Evolutionary conservation across 139 green algal genomes (phyloP).

Genomic region (Chlamydomonas applanata): DNA sequence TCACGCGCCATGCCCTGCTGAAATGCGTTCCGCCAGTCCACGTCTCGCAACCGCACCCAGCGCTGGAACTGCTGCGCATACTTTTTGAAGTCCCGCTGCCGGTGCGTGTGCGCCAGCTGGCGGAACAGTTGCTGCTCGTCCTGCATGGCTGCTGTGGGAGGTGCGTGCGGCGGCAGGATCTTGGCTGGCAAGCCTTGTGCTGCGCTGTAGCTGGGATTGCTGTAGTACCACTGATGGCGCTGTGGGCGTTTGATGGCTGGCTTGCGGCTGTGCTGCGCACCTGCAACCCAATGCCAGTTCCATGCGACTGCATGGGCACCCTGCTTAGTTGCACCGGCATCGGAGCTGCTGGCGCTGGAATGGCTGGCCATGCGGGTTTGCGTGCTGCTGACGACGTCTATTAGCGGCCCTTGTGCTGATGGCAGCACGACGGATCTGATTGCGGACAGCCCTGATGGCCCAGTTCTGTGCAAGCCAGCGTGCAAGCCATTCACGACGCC

Average conservation of each 20-base stretch:
- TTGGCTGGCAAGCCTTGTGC: slow-evolving; percentile 17
- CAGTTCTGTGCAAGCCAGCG: no score
- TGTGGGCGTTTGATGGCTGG: slow-evolving; percentile 42
- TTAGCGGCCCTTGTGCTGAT: no score
- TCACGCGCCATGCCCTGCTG: slow-evolving; percentile 32
- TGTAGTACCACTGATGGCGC: slow-evolving; percentile 55
- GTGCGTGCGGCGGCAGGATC: slow-evolving; percentile 36
- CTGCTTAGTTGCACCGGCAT: no score
- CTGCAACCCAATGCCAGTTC: slow-evolving; percentile 34
- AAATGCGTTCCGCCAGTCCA: slow-evolving; percentile 47
- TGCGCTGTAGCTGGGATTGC: slow-evolving; percentile 46
- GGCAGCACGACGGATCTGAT: no score
- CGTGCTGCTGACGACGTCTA: no score
- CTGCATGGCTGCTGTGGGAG: background rate
- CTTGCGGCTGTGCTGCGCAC: slow-evolving; percentile 34
- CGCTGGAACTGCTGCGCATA: slow-evolving; percentile 18
- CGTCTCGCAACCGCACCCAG: slow-evolving; percentile 27
- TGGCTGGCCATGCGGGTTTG: no score
- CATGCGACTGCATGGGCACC: slow-evolving; percentile 6
- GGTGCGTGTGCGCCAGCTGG: slow-evolving; percentile 3
- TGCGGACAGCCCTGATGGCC: no score
- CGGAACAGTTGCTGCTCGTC: slow-evolving; percentile 29
- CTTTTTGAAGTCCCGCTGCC: background rate
- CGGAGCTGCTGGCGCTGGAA: no score
- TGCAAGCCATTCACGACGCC: no score